Percentiles rank a stretch among this genome's conserved stretches.
Conservation (phyloP, 208 protist genomes). For the Leishmania amazonensis region DNA sequence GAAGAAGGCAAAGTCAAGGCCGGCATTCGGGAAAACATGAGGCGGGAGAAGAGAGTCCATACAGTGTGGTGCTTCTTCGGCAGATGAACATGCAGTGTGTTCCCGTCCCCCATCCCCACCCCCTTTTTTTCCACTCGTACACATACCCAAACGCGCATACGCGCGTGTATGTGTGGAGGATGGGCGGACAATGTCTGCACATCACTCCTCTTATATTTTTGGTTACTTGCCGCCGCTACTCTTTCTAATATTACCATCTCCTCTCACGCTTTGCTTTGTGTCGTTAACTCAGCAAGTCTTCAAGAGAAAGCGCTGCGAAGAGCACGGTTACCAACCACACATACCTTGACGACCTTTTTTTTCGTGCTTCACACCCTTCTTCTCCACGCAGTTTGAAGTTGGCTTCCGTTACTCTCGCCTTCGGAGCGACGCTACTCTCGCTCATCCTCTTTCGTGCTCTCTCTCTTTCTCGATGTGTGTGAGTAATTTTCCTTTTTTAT, state of each 20-base stretch:
- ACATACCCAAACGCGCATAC: neutral
- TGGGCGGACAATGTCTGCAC: neutral
- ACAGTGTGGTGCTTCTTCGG: too few species aligned
- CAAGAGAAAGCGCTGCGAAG: neutral
- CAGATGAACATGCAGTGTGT: neutral
- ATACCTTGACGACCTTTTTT: neutral
- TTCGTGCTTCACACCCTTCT: neutral
- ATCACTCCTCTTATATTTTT: neutral
- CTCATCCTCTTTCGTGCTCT: neutral
- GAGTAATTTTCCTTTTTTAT: neutral
- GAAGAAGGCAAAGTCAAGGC: neutral
- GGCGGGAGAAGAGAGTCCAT: neutral
- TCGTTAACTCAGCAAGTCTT: neutral
- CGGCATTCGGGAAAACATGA: neutral
- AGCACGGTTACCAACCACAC: neutral
- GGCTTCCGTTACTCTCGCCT: neutral
- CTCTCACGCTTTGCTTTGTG: neutral
- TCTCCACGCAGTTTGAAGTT: neutral
- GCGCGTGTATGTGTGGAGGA: neutral
- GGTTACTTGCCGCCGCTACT: neutral
- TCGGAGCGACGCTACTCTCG: neutral
- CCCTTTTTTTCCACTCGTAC: neutral
- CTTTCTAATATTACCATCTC: neutral
- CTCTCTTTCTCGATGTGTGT: neutral
- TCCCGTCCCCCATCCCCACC: too few species aligned